These are phyloP conservation scores for Corrigiola litoralis DNA, from an alignment of 179 eudicot species.

Conservation along the genomic window DNA sequence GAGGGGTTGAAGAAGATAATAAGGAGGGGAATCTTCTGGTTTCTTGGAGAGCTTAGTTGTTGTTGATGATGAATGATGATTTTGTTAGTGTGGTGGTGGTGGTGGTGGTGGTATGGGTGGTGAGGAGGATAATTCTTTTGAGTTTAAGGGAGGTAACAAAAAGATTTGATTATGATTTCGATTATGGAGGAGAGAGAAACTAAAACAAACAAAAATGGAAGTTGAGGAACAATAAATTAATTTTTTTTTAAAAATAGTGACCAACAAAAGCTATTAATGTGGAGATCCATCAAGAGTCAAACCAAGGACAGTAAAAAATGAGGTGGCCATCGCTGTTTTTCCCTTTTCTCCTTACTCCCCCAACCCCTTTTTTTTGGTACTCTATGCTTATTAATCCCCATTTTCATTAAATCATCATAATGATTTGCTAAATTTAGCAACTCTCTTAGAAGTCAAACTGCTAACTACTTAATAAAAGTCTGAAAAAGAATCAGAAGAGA, in stretches of 20 bases:
- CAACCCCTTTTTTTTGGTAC: not conserved
- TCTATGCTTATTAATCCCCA: not conserved
- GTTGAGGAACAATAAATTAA: not conserved
- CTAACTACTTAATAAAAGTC: not conserved
- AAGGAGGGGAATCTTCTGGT: conserved; percentile 32
- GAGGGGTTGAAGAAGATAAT: conserved; percentile 20
- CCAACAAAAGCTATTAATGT: conserved; percentile 17
- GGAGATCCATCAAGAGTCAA: conserved; percentile 32
- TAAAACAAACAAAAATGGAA: not conserved
- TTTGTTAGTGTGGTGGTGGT: conserved; percentile 15
- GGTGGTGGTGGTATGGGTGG: not conserved
- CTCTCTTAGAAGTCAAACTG: conserved; percentile 9
- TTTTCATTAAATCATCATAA: conserved; percentile 8
- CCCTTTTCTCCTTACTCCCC: not conserved
- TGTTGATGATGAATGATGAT: no score
- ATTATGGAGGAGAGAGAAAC: conserved; percentile 21
- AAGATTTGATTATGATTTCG: conserved; percentile 23
- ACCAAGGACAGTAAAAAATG: conserved; percentile 17
- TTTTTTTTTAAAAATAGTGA: not conserved
- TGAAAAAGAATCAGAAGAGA: not conserved
- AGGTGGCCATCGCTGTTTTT: conserved; percentile 4
- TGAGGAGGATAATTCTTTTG: conserved; percentile 11
- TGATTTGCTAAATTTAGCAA: conserved; percentile 23
- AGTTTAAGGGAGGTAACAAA: conserved; percentile 16
- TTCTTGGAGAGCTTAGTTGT: conserved; percentile 29